Percentiles rank a stretch among this genome's conserved stretches.
Conservation (phyloP, 352 stramenopile species). For the Phytophthora europaea region DNA sequence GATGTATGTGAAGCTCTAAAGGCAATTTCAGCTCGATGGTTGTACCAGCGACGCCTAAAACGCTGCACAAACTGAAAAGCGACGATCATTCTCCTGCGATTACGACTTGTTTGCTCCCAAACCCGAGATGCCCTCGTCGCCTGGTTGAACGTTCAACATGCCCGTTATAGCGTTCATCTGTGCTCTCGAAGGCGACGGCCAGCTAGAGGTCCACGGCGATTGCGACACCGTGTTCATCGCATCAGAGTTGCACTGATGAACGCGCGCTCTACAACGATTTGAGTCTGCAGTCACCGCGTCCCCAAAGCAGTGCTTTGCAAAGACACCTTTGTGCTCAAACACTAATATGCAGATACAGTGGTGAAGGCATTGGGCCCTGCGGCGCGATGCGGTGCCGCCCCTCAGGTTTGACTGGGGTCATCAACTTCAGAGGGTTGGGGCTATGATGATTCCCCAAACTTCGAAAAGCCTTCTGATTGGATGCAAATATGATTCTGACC, state of each 20-base stretch:
- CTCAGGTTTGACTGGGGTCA: background rate
- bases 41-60: too few relatives aligned
- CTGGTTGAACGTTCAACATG: slow-evolving; percentile 3
- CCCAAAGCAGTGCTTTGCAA: background rate
- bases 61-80: background rate
- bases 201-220: background rate
- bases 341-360: too few relatives aligned
- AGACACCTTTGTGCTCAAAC: too few relatives aligned
- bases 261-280: background rate
- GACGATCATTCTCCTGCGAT: slow-evolving; percentile 7
- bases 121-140: background rate
- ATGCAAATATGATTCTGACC: background rate
- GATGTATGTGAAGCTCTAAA: background rate
- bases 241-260: slow-evolving; percentile 6
- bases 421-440: background rate
- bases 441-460: background rate
- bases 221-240: slow-evolving; percentile 18
- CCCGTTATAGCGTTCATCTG: slow-evolving; percentile 10
- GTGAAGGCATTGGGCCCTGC: too few relatives aligned
- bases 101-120: slow-evolving; percentile 9
- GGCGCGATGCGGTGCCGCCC: background rate
- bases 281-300: background rate
- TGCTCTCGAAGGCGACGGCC: background rate
- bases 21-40: too few relatives aligned
- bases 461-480: background rate